Percentiles rank a stretch among this genome's conserved stretches.
Conservation (phyloP, 2,329 filamentous ascomycete species). For the Alternaria arborescens region DNA sequence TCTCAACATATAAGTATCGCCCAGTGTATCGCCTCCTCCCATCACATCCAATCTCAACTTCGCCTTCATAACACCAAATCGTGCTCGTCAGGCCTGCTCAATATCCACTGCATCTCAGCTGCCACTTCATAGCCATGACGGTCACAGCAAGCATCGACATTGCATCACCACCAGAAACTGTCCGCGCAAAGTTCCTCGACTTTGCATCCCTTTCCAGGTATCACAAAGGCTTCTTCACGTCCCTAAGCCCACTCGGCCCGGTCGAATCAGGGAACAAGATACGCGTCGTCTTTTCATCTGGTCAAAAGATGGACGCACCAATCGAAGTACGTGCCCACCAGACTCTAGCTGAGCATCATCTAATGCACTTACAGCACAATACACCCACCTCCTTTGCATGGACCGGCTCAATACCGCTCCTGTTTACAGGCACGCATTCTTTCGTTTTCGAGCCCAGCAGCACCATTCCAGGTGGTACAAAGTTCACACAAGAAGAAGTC, state of each 20-base stretch:
- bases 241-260: constrained; percentile 24
- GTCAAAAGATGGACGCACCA: constrained; percentile 13
- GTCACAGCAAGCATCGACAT: constrained; percentile 27
- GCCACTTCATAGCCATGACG: constrained; percentile 13
- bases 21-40: background rate
- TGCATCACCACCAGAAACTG: constrained; percentile 18
- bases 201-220: constrained; percentile 20
- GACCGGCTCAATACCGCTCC: constrained; percentile 20
- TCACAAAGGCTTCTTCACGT: constrained; percentile 23
- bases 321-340: constrained; percentile 13
- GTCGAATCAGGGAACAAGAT: constrained; percentile 21
- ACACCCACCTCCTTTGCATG: constrained; percentile 20
- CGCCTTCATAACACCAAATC: background rate
- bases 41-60: background rate
- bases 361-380: constrained; percentile 16
- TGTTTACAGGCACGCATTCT: constrained; percentile 29
- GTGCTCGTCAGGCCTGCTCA: background rate
- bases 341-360: background rate
- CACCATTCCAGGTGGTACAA: constrained; percentile 19
- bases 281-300: constrained; percentile 15
- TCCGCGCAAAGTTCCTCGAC: constrained; percentile 30
- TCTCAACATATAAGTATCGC: background rate
- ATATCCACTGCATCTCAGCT: background rate
- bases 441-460: constrained; percentile 27
- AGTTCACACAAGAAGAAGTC: constrained; percentile 29